Base-by-base conservation (phyloP, 208 protist genomes). In the Wallacemonas rigidus region DNA sequence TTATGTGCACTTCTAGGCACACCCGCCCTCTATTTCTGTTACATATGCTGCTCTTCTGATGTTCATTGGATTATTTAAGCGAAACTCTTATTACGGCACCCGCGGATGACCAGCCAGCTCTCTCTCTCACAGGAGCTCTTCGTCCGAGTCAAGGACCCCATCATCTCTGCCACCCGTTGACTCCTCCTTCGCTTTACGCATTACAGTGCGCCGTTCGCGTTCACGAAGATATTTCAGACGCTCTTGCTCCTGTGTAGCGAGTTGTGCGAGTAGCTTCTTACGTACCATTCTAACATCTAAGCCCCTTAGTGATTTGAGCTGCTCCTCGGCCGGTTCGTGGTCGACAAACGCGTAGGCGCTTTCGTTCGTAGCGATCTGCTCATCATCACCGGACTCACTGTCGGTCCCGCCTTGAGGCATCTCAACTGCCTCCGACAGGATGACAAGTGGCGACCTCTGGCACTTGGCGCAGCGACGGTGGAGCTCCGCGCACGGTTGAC, bases 401-500 rank as follows among this genome's bases (percentile, higher is more conserved):
- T 68, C 67, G 2, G 68, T 56, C n/a, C 48, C 47, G 38, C 57
- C 39, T 64, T 40, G 17, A 50, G 38, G 11, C 35, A 48, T n/a
- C 36, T 26, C 15, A 44, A 74, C 67, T 35, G 76, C 50, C 8
- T 72, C 5, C n/a, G 12, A 39, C 36, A 43, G 9, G n/a, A 9
- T 14, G 7, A 64, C 11, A 2, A 48, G 14, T 2, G 87, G 81
- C 35, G 73, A 58, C 55, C 88, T 94, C 71, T 97, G 89, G 64
- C 93, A 97, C 78, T 97, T 97, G 3, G 90, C 89, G 69, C 93
- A 97, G 11, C 82, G 64, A 2, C 57, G 62, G 14, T 67, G 55
- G 2, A 68, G 54, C 40, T 72, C 50, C 2, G 89, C 81, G 36
- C 93, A 97, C 2, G 56, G 14, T 47, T 94, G 90, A 67, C 93